A percentile compares a stretch with the other conserved stretches of the same genome.
These are phyloP conservation scores for Epichloe aotearoae DNA, from an alignment of 2,329 filamentous ascomycete genomes.

Conservation along the genomic window DNA sequence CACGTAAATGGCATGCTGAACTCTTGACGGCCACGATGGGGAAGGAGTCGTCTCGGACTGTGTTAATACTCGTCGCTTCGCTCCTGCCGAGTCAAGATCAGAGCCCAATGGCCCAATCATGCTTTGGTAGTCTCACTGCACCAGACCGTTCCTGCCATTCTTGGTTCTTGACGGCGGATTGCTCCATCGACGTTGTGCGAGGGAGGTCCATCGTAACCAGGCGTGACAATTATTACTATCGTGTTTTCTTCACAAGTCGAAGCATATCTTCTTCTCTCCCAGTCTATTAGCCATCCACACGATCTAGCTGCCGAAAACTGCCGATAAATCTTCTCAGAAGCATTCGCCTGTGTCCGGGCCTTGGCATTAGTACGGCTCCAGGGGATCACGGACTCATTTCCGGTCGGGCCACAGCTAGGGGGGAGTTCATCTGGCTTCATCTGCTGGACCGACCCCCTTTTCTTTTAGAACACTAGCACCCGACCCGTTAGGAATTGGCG, in stretches of 20 bases:
- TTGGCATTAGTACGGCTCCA: no score
- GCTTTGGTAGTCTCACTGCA: neutral
- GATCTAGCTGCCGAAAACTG: no score
- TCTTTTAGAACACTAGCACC: neutral
- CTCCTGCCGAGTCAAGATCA: neutral
- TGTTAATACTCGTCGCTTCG: no score
- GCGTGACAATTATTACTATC: no score
- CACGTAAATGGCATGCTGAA: no score
- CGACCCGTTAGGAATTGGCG: neutral
- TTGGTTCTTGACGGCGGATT: neutral
- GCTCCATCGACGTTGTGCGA: no score
- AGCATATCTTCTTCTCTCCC: no score
- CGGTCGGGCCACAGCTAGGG: neutral
- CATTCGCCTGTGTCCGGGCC: neutral
- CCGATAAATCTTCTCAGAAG: neutral
- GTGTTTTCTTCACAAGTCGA: neutral
- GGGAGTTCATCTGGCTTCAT: no score
- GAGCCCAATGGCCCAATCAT: neutral
- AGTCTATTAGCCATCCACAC: no score
- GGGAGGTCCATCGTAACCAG: no score
- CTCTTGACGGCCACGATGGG: no score
- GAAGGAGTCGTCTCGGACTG: no score
- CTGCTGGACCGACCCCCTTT: neutral
- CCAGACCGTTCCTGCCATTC: neutral
- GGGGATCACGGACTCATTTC: constrained; percentile 4